Percentiles rank a stretch among this genome's conserved stretches.
These are phyloP conservation scores for Hypoxylon lenormandii DNA, from an alignment of 495 filamentous ascomycete species.

Conservation along the genomic window DNA sequence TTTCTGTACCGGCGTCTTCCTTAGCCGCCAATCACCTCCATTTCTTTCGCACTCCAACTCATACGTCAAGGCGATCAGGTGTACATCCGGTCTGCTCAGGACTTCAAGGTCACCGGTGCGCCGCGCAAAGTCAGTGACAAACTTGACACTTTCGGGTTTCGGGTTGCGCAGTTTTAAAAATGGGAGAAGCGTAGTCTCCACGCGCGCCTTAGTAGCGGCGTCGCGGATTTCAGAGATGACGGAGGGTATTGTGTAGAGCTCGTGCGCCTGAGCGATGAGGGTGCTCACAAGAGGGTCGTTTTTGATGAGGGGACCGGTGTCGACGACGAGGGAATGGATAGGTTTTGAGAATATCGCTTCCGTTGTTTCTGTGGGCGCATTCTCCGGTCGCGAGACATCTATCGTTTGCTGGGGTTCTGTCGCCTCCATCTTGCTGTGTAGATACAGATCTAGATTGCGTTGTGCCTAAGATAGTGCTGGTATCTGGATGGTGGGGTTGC, in stretches of 20 bases:
- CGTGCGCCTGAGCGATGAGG: slow-evolving; percentile 77
- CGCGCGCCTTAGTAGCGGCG: slow-evolving; percentile 77
- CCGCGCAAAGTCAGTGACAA: slow-evolving; percentile 85
- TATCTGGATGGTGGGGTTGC: slow-evolving; percentile 41
- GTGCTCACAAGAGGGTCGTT: slow-evolving; percentile 85
- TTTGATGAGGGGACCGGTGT: slow-evolving; percentile 90
- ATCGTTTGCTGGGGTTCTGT: slow-evolving; percentile 27
- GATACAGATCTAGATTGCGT: background rate
- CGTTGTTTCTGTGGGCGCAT: slow-evolving; percentile 5
- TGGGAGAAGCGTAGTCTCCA: slow-evolving; percentile 83
- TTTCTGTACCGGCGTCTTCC: slow-evolving; percentile 82
- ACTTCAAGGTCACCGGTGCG: slow-evolving; percentile 91
- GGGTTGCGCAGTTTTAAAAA: slow-evolving; percentile 84
- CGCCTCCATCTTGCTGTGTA: slow-evolving; percentile 37
- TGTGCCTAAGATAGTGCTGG: background rate
- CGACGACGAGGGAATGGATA: slow-evolving; percentile 85
- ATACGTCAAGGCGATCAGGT: slow-evolving; percentile 88
- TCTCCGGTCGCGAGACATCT: background rate
- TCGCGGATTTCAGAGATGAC: slow-evolving; percentile 91
- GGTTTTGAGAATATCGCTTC: slow-evolving; percentile 62
- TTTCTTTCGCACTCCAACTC: slow-evolving; percentile 89
- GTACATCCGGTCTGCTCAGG: slow-evolving; percentile 86
- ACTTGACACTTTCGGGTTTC: slow-evolving; percentile 75
- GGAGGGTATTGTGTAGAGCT: slow-evolving; percentile 84
- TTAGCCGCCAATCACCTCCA: slow-evolving; percentile 82